phyloP scores from a whole-genome alignment of 768 basidiomycete species.

The Agaricus blazei region DNA sequence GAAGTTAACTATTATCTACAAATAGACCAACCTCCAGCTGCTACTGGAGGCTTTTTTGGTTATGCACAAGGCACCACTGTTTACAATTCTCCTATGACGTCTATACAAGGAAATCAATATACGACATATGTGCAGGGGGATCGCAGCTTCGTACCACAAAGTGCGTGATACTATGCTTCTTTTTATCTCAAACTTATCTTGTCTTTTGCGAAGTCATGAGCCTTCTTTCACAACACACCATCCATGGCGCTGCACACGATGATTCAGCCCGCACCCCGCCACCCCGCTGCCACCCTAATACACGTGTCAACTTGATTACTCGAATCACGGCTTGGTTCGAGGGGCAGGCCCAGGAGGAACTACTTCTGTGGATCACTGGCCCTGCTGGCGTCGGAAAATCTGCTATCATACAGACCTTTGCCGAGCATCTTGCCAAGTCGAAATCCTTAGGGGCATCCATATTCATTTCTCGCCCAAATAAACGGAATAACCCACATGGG shows the following conservation, averaged over 20 bases:
- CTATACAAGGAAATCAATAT: too few relatives aligned
- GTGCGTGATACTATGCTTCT: too few relatives aligned
- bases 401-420: conserved; percentile 3
- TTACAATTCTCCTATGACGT: too few relatives aligned
- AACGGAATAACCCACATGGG: neutral
- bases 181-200: too few relatives aligned
- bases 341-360: neutral
- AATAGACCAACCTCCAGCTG: too few relatives aligned
- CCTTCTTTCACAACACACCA: neutral
- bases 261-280: neutral
- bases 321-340: neutral
- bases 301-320: neutral
- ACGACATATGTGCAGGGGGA: too few relatives aligned
- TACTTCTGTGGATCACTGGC: conserved; percentile 4
- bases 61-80: too few relatives aligned
- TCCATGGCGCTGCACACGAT: neutral
- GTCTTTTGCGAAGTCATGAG: neutral
- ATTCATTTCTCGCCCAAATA: conserved; percentile 1
- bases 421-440: neutral
- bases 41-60: too few relatives aligned
- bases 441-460: neutral
- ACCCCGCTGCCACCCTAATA: neutral
- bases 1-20: too few relatives aligned
- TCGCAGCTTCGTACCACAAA: too few relatives aligned
- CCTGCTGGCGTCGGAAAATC: conserved; percentile 9